A percentile compares a stretch with the other conserved stretches of the same genome.
Conservation (phyloP, 2,329 filamentous ascomycete genomes). For the Penicillium sp. region DNA sequence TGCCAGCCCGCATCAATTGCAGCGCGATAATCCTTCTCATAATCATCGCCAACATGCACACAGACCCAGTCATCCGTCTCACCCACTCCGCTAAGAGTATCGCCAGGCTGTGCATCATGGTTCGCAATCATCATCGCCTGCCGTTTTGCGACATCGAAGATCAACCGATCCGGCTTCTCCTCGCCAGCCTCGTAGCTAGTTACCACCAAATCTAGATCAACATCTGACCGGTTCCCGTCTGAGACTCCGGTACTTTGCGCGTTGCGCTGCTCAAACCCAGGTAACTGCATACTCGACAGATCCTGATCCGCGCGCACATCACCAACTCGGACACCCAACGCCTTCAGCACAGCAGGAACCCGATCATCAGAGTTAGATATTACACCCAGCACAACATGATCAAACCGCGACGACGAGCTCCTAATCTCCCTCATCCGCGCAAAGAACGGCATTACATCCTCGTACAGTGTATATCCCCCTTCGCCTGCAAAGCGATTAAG, state of each 20-base stretch:
- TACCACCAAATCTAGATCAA: conserved; percentile 45
- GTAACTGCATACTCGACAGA: conserved; percentile 26
- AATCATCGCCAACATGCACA: conserved; percentile 49
- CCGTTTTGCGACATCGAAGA: conserved; percentile 41
- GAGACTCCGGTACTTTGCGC: background rate
- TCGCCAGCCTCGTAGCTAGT: conserved; percentile 48
- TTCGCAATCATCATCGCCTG: conserved; percentile 26
- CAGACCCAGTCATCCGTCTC: conserved; percentile 23
- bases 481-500: conserved; percentile 41
- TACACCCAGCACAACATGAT: conserved; percentile 42
- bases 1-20: conserved; percentile 41
- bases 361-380: conserved; percentile 50
- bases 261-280: conserved; percentile 23
- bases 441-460: conserved; percentile 42
- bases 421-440: conserved; percentile 25
- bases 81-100: background rate
- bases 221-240: background rate
- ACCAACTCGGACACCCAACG: conserved; percentile 40
- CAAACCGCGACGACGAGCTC: conserved; percentile 20
- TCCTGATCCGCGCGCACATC: conserved; percentile 33
- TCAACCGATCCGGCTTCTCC: conserved; percentile 43
- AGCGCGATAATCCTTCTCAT: conserved; percentile 41
- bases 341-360: conserved; percentile 39
- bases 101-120: background rate
- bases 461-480: conserved; percentile 42